Percentiles rank a stretch among this genome's conserved stretches.
These are phyloP conservation scores for Candida saitoana DNA, from an alignment of 805 yeast genomes.

Conservation along the genomic window DNA sequence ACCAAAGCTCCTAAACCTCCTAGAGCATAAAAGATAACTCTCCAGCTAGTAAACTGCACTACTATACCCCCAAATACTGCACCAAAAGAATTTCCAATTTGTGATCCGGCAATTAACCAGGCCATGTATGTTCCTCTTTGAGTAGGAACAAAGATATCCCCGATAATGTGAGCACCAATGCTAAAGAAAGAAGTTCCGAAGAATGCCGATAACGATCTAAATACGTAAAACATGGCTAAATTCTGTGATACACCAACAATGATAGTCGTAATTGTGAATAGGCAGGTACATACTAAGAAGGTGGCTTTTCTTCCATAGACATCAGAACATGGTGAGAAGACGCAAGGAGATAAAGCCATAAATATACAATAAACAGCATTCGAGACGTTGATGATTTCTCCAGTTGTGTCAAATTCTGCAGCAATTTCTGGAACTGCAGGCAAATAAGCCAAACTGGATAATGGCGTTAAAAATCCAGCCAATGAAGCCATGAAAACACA, in stretches of 20 bases:
- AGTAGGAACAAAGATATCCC: conserved; percentile 48
- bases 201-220: conserved; percentile 46
- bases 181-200: conserved; percentile 55
- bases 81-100: conserved; percentile 51
- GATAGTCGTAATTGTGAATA: conserved; percentile 18
- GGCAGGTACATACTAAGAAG: conserved; percentile 38
- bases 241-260: conserved; percentile 47
- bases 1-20: conserved; percentile 41
- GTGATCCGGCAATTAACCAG: conserved; percentile 46
- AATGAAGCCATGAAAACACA: conserved; percentile 16
- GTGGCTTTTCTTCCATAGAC: conserved; percentile 47
- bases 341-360: conserved; percentile 52
- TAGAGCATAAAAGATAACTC: conserved; percentile 49
- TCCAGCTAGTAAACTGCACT: conserved; percentile 49
- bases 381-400: conserved; percentile 45
- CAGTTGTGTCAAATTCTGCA: conserved; percentile 40
- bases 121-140: conserved; percentile 52
- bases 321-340: conserved; percentile 48
- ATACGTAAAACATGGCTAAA: conserved; percentile 51
- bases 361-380: conserved; percentile 48
- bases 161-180: conserved; percentile 48
- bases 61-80: conserved; percentile 54
- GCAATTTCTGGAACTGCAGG: conserved; percentile 55
- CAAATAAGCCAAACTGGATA: conserved; percentile 41
- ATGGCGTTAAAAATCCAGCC: conserved; percentile 42